Evolutionary conservation across 805 yeast genomes (phyloP).

Genomic region (Starmerella stigmatis): DNA sequence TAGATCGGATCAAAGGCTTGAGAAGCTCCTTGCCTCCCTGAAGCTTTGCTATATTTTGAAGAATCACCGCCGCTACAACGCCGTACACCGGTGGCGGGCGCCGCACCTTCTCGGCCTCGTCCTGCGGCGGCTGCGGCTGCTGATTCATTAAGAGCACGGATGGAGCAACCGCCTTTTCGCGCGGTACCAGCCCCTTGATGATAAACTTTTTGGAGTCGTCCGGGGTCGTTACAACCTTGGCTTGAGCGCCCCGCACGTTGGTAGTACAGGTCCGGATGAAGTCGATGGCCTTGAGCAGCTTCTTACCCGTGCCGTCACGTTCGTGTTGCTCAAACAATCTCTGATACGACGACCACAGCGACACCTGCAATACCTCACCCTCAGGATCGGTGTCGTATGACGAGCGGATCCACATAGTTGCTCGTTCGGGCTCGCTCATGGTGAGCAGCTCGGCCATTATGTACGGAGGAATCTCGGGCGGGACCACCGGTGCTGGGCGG

Average conservation of each 20-base stretch:
- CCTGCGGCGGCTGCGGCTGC: slow-evolving; percentile 2
- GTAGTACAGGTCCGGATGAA: slow-evolving; percentile 87
- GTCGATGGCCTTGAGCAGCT: slow-evolving; percentile 85
- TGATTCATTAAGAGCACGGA: slow-evolving; percentile 13
- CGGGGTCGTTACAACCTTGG: slow-evolving; percentile 73
- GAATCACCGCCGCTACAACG: slow-evolving; percentile 30
- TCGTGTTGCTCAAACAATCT: slow-evolving; percentile 60
- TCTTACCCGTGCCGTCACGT: slow-evolving; percentile 40
- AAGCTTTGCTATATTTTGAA: slow-evolving; percentile 31
- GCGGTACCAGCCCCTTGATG: slow-evolving; percentile 88
- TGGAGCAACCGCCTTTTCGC: slow-evolving; percentile 36
- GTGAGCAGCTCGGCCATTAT: slow-evolving; percentile 51
- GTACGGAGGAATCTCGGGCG: slow-evolving; percentile 49
- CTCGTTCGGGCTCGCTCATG: slow-evolving; percentile 77
- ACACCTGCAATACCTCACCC: slow-evolving; percentile 89
- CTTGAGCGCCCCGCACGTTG: slow-evolving; percentile 80
- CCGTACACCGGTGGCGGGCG: slow-evolving; percentile 27
- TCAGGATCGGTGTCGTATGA: slow-evolving; percentile 68
- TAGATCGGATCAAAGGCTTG: slow-evolving; percentile 17
- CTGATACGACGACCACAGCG: slow-evolving; percentile 92
- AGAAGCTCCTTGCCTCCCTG: slow-evolving; percentile 25
- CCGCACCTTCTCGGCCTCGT: slow-evolving; percentile 3
- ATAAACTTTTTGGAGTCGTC: slow-evolving; percentile 69
- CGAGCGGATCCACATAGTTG: slow-evolving; percentile 89
- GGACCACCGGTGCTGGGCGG: slow-evolving; percentile 53